Base-by-base conservation (phyloP, 2,329 filamentous ascomycete genomes). In the Aspergillus oerlinghausenensis region DNA sequence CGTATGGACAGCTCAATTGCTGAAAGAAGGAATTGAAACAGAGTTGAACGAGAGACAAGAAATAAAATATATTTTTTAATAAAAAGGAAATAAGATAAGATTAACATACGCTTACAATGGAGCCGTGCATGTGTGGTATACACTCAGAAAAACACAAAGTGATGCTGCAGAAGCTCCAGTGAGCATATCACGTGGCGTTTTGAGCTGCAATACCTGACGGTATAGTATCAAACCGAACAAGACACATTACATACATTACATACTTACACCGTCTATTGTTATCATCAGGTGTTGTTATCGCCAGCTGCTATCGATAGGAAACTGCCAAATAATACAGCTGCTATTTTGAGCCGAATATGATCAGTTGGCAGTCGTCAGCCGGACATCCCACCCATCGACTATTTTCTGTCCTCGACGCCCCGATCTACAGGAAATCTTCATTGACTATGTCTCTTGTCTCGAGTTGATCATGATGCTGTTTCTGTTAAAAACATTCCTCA, bases 391-490 rank as follows among this genome's bases (percentile, higher is more conserved):
- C 29, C 23, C 29, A 28, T 35, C 21, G 11, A 28, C 17, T 21
- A 11, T 21, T 4, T 45, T 19, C 43, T 47, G 21, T 23, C 23
- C 21, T 17, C 21, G 32, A 28, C 19, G 6, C 49, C n/a, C n/a
- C 26, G 17, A 26, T 21, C 32, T 35, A 14, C 26, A 19, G n/a
- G 49, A 38, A 42, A 43, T 21, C 23, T 52, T 4, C 7, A 25
- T 38, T 45, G 63, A 64, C 62, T 59, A 67, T 67, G 65, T 40
- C 29, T 21, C n/a, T 51, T 40, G 19, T 51, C 1, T 51, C 19
- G 19, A 40, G 49, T n/a, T n/a, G 19, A 25, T 19, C 55, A 64
- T 64, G 63, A 74, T 75, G 72, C 64, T 71, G 28, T 67, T 72
- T 55, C 50, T 75, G 53, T 64, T 70, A 29, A 71, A 67, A 32